Evolutionary conservation across 768 basidiomycete species (phyloP), one percentile per base, ranked within the genome.

Genomic region (Coprinopsis marcescibilis): DNA sequence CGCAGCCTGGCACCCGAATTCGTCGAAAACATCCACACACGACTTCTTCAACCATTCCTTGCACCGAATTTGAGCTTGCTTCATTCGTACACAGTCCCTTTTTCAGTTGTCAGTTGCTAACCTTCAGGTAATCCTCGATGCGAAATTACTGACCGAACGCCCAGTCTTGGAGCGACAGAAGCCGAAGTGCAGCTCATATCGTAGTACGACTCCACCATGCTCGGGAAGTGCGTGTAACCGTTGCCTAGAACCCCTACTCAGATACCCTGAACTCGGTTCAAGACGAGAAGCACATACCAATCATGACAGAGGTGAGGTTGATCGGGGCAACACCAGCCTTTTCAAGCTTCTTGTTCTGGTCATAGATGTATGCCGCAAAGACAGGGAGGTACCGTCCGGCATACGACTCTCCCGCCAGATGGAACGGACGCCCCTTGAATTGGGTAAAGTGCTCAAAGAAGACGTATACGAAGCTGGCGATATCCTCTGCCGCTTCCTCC

Each of bases 361-460:
- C 89, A 40, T 81, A 76, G 10, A 91, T 79, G 25, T 82, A 81
- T 13, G 84, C 74, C 0, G 87, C 89, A 52, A 91, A 91, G 1
- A 85, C 65, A 0, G 83, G 85, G 1, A 87, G 66, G 55, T 86
- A 85, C 10, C 80, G 76, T 4, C 84, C 87, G 1, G 77, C 87
- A 52, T 89, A 90, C 0, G 84, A 89, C 63, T 90, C 88, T 11
- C 88, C 80, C 1, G 78, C 68, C 68, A 84, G 72, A 50, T 84
- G 81, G 61, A 83, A 80, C 2, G 67, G 58, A 2, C 84, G 66
- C 2, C 82, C 83, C 53, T 83, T 79, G 68, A 87, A 86, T 54
- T 81, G 68, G 46, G 62, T 70, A 58, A 89, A 89, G 48, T 80
- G 72, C 54, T 87, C 83, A 39, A 87, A 87, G 64, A 87, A 87